A percentile compares a stretch with the other conserved stretches of the same genome.
These are phyloP conservation scores for Volvariella volvacea DNA, from an alignment of 1,284 basidiomycete species.

Conservation along the genomic window DNA sequence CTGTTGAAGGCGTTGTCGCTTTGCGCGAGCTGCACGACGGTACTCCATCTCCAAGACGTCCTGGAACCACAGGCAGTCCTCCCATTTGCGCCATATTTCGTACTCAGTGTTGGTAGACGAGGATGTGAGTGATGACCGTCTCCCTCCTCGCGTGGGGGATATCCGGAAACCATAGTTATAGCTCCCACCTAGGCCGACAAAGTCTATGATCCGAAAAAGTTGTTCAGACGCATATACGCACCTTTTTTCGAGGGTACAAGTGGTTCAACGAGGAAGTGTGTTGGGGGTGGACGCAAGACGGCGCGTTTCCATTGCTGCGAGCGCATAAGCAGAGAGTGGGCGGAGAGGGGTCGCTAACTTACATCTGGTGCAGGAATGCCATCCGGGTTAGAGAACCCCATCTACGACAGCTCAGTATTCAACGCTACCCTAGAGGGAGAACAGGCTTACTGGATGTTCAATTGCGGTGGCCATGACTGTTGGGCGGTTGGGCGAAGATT, in stretches of 20 bases:
- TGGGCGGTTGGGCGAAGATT: too few species aligned
- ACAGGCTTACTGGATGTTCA: too few species aligned
- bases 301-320: conserved; percentile 45
- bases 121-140: conserved; percentile 33
- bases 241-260: conserved; percentile 55
- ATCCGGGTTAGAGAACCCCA: too few species aligned
- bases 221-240: conserved; percentile 17
- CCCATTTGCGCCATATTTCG: conserved; percentile 73
- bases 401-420: too few species aligned
- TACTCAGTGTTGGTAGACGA: conserved; percentile 41
- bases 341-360: too few species aligned
- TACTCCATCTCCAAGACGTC: conserved; percentile 63
- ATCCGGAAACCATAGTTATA: conserved; percentile 60
- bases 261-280: conserved; percentile 50
- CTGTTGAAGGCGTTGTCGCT: conserved; percentile 52
- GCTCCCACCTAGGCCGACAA: conserved; percentile 42
- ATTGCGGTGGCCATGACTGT: too few species aligned
- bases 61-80: conserved; percentile 73
- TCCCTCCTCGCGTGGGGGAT: conserved; percentile 31
- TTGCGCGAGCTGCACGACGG: conserved; percentile 49
- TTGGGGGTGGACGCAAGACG: conserved; percentile 51
- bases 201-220: neutral
- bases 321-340: too few species aligned
- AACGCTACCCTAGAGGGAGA: too few species aligned
- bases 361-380: too few species aligned